Evolutionary conservation across 768 basidiomycete species (phyloP).

Genomic region (Leccinellum albellum): DNA sequence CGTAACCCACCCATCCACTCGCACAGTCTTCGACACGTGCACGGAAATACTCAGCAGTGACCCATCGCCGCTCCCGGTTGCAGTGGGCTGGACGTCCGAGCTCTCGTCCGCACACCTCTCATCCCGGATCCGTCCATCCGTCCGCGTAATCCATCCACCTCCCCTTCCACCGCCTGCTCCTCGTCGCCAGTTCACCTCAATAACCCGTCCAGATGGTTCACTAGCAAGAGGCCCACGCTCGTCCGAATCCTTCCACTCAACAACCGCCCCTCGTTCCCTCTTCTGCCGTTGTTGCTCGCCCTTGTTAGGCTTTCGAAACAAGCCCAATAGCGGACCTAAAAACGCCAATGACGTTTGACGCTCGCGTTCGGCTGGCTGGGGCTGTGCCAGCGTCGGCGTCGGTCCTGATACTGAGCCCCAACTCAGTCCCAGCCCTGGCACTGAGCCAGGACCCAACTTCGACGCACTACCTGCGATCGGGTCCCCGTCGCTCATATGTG

Average conservation of each 20-base stretch:
- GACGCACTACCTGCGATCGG: neutral
- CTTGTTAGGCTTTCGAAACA: constrained; percentile 23
- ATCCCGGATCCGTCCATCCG: constrained; percentile 20
- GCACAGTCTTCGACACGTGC: neutral
- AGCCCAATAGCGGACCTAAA: constrained; percentile 25
- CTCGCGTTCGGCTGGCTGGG: constrained; percentile 11
- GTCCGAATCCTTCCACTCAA: constrained; percentile 17
- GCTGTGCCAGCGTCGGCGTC: neutral
- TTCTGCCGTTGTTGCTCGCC: neutral
- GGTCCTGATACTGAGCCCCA: no score
- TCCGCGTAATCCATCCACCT: constrained; percentile 28
- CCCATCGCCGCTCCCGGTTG: neutral
- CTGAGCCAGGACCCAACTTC: neutral
- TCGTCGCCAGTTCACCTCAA: neutral
- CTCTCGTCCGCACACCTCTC: neutral
- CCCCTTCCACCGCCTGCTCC: neutral
- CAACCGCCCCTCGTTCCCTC: neutral
- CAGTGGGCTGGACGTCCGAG: constrained; percentile 17
- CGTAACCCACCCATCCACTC: constrained; percentile 19
- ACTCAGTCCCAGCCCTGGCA: neutral
- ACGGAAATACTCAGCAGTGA: neutral
- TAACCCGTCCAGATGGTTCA: neutral
- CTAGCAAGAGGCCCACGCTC: neutral
- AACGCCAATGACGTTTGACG: constrained; percentile 20
- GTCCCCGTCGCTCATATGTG: neutral